Evolutionary conservation across 2,329 filamentous ascomycete genomes (phyloP).

Genomic region (Cordyceps fumosorosea): DNA sequence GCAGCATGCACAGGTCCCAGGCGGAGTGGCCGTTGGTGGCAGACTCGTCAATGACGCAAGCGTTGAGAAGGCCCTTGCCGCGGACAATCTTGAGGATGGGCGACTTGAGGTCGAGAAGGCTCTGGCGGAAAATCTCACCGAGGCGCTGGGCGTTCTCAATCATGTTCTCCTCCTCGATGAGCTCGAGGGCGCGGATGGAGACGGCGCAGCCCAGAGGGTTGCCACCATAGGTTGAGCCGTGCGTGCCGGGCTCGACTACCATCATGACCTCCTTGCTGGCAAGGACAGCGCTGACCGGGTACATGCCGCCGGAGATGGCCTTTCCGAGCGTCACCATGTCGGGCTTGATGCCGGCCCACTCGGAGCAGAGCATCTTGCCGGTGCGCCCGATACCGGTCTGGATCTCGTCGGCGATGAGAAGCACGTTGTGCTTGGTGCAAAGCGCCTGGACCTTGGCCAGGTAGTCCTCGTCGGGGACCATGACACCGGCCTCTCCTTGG

Average conservation of each 20-base stretch:
- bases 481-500: constrained; percentile 93
- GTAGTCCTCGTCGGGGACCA: constrained; percentile 89
- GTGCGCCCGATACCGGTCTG: constrained; percentile 96
- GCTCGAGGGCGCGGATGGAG: constrained; percentile 87
- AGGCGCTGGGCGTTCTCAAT: constrained; percentile 74
- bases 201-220: constrained; percentile 95
- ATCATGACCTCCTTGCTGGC: constrained; percentile 89
- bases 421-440: constrained; percentile 91
- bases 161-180: constrained; percentile 87
- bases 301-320: constrained; percentile 97
- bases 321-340: constrained; percentile 94
- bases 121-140: constrained; percentile 76
- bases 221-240: constrained; percentile 96
- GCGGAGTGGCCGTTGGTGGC: constrained; percentile 80
- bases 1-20: constrained; percentile 92
- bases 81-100: constrained; percentile 77
- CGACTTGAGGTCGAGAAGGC: constrained; percentile 66
- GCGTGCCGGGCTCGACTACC: constrained; percentile 90
- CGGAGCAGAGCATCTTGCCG: constrained; percentile 84
- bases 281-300: constrained; percentile 93
- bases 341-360: constrained; percentile 93
- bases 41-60: constrained; percentile 88
- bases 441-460: constrained; percentile 71
- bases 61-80: constrained; percentile 91
- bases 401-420: constrained; percentile 97